Conservation (phyloP, 2,329 filamentous ascomycete species). For the Aureobasidium zeae region DNA sequence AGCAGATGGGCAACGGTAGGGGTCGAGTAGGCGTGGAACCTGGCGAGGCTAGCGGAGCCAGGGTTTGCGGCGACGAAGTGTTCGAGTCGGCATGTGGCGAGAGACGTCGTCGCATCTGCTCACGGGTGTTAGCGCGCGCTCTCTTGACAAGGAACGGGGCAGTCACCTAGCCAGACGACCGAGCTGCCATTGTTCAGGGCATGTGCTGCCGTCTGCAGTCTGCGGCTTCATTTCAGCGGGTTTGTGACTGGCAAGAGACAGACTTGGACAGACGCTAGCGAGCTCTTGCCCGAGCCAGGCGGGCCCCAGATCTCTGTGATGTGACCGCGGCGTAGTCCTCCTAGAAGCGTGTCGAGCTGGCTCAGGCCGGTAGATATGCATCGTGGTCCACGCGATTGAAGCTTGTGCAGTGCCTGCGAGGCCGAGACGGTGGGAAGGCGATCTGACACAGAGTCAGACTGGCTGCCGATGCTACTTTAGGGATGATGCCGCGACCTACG, state of each 20-base stretch:
- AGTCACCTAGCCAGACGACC: constrained; percentile 73
- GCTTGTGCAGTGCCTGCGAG: constrained; percentile 57
- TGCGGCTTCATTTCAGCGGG: constrained; percentile 32
- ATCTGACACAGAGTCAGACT: constrained; percentile 40
- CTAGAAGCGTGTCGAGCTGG: constrained; percentile 38
- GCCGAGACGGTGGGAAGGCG: constrained; percentile 69
- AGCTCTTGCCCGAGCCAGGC: constrained; percentile 75
- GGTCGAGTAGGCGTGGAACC: constrained; percentile 55
- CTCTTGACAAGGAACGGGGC: not conserved
- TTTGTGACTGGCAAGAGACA: not conserved
- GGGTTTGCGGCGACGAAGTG: constrained; percentile 28
- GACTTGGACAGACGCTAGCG: constrained; percentile 65
- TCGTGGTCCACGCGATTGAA: constrained; percentile 43
- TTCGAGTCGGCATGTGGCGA: constrained; percentile 41
- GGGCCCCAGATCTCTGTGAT: constrained; percentile 84
- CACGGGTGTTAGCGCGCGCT: not conserved
- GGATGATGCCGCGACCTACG: constrained; percentile 26
- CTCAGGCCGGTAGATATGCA: constrained; percentile 40
- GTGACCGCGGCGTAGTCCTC: constrained; percentile 63
- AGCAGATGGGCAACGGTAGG: constrained; percentile 57
- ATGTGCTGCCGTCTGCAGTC: constrained; percentile 60
- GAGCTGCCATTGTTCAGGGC: constrained; percentile 50
- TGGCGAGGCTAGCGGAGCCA: constrained; percentile 18
- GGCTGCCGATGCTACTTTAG: not conserved
- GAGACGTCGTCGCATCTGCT: constrained; percentile 41